Evolutionary conservation across 2,329 filamentous ascomycete species (phyloP), one percentile per base, ranked within the genome.

Genomic region (Sordariomycetes sp.): DNA sequence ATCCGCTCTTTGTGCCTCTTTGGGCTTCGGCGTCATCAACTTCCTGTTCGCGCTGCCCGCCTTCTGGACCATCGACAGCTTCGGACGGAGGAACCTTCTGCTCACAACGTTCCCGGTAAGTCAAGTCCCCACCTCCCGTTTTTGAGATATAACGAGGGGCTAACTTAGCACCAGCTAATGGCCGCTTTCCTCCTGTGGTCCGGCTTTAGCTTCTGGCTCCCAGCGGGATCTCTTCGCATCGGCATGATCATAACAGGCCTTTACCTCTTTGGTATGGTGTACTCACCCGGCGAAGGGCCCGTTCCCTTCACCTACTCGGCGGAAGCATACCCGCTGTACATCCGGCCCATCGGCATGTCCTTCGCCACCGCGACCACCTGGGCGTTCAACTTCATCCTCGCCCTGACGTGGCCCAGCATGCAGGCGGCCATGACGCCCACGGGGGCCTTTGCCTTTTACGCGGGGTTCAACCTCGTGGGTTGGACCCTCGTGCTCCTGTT

Each of bases 291-390:
- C 43, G 83, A 83, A 65, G 84, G 84, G 0, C 75, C 74, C 6
- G 83, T 86, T 0, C 83, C 84, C 0, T 87, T 86, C 64, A 86
- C 82, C 0, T 87, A 87, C 66, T 85, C 81, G 0, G 83, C 84
- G 22, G 84, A 87, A 67, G 83, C 82, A 1, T 87, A 86, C 64
- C 83, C 83, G 4, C 71, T 86, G 2, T 84, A 85, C 61, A 79
- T 86, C 48, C 79, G 83, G 18, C 76, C 80, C 2, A 74, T 83
- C 55, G 82, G 82, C 48, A 86, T 86, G 82, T 79, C 80, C 1
- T 70, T 85, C 0, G 77, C 78, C 1, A 80, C 77, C 1, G 77
- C 78, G 0, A 80, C 77, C 1, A 78, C 75, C 0, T 80, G 77
- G 76, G 70, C 74, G 59, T 78, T 74, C 62, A 75, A 74, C 61